These are phyloP conservation scores for Xerocomellus amylosporus DNA, from an alignment of 768 basidiomycete genomes.

Conservation along the genomic window DNA sequence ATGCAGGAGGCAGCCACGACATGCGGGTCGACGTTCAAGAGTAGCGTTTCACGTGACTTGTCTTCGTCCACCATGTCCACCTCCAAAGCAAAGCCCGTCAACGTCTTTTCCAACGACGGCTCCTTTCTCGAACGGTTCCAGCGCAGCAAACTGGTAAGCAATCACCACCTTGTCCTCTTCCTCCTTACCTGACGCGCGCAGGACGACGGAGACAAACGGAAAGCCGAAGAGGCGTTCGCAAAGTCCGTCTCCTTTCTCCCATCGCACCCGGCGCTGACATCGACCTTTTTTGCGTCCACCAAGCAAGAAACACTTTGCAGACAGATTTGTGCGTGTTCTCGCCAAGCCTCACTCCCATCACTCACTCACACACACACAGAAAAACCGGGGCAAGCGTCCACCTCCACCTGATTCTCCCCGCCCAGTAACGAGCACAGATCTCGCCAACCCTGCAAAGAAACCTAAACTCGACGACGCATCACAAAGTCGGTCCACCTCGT, in stretches of 20 bases:
- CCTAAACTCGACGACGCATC: conserved; percentile 30
- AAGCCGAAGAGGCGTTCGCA: conserved; percentile 47
- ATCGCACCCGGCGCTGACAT: neutral
- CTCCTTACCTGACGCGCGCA: conserved; percentile 14
- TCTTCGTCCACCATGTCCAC: conserved; percentile 14
- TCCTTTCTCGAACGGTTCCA: conserved; percentile 66
- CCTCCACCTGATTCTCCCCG: conserved; percentile 38
- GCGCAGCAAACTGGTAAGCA: conserved; percentile 50
- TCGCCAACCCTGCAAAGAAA: conserved; percentile 38
- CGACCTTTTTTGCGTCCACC: neutral
- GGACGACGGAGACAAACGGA: conserved; percentile 60
- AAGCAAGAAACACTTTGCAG: conserved; percentile 62
- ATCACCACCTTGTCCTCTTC: neutral
- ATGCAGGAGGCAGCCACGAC: conserved; percentile 32
- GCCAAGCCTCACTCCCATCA: neutral
- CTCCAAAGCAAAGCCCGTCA: conserved; percentile 46
- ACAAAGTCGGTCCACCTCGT: conserved; percentile 31
- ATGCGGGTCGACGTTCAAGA: no score
- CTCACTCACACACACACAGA: conserved; percentile 34
- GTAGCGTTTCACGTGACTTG: conserved; percentile 1
- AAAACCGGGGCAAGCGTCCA: conserved; percentile 56
- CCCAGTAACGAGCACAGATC: conserved; percentile 36
- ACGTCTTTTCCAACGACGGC: conserved; percentile 69
- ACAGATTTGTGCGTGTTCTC: conserved; percentile 53
- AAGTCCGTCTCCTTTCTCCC: conserved; percentile 38